Percentiles rank a stretch among this genome's conserved stretches.
Evolutionary conservation across 768 basidiomycete species (phyloP).

Genomic region (Termitomyces bulborhizus): DNA sequence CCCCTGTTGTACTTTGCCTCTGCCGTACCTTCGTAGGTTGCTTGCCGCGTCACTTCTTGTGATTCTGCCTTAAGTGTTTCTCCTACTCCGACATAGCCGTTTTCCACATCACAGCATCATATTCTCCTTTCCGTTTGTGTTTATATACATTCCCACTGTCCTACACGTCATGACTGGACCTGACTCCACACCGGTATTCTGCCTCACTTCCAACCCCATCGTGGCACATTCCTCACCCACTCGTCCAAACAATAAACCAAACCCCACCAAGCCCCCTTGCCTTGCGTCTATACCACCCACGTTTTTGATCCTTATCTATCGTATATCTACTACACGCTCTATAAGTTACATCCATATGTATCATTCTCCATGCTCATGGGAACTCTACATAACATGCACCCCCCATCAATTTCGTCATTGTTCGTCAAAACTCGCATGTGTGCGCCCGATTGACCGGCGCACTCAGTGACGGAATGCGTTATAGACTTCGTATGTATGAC

Average conservation of each 20-base stretch:
- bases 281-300: constrained; percentile 18
- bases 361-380: constrained; percentile 19
- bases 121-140: constrained; percentile 16
- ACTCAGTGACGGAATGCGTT: neutral
- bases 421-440: neutral
- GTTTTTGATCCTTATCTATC: constrained; percentile 30
- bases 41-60: neutral
- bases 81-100: constrained; percentile 8
- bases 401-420: constrained; percentile 2
- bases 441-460: neutral
- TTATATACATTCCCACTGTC: constrained; percentile 12
- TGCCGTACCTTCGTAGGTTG: neutral
- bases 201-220: neutral
- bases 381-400: neutral
- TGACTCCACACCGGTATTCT: neutral
- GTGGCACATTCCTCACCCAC: neutral
- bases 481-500: neutral
- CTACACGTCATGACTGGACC: constrained; percentile 10
- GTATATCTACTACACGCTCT: constrained; percentile 33
- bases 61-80: neutral
- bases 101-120: constrained; percentile 16
- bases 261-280: constrained; percentile 7
- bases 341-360: constrained; percentile 28
- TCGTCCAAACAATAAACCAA: constrained; percentile 1
- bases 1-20: constrained; percentile 10